Percentiles rank a stretch among this genome's conserved stretches.
Conservation (phyloP, 495 filamentous ascomycete genomes). For the Podospora conica region DNA sequence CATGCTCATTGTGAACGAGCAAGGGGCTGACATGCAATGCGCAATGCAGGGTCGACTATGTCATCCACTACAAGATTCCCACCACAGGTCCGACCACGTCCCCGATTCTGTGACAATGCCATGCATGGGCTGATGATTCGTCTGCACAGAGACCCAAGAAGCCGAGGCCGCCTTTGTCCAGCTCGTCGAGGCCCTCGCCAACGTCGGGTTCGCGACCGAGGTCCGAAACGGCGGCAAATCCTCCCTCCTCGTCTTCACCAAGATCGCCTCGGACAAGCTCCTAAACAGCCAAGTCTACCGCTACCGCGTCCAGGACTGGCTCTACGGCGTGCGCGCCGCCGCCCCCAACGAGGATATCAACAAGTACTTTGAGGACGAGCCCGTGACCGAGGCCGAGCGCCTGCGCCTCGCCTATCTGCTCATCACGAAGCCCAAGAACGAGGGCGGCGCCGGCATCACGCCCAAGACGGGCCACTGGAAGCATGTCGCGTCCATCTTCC, state of each 20-base stretch:
- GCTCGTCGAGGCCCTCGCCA: conserved; percentile 63
- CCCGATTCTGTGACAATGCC: background rate
- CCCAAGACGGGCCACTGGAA: conserved; percentile 79
- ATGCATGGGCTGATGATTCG: conserved; percentile 1
- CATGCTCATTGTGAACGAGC: conserved; percentile 7
- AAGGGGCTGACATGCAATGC: conserved; percentile 14
- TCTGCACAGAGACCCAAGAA: conserved; percentile 51
- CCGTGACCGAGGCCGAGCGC: conserved; percentile 81
- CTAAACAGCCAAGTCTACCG: conserved; percentile 61
- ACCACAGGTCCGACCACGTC: conserved; percentile 46
- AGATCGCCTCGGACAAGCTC: conserved; percentile 60
- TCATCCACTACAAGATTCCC: conserved; percentile 72
- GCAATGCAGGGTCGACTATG: conserved; percentile 73
- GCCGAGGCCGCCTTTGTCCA: conserved; percentile 67
- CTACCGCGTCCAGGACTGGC: conserved; percentile 86
- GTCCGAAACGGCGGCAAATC: conserved; percentile 74
- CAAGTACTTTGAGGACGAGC: conserved; percentile 55
- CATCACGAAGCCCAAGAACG: conserved; percentile 71
- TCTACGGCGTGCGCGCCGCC: conserved; percentile 75
- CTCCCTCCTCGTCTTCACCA: conserved; percentile 77
- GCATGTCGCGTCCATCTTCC: conserved; percentile 75
- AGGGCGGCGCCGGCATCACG: conserved; percentile 87
- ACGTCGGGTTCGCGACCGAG: conserved; percentile 75
- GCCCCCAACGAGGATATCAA: conserved; percentile 72
- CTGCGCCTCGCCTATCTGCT: conserved; percentile 78